A percentile compares a stretch with the other conserved stretches of the same genome.
phyloP scores from a whole-genome alignment of 1,284 basidiomycete species.

The Fomitiporia mediterranea region DNA sequence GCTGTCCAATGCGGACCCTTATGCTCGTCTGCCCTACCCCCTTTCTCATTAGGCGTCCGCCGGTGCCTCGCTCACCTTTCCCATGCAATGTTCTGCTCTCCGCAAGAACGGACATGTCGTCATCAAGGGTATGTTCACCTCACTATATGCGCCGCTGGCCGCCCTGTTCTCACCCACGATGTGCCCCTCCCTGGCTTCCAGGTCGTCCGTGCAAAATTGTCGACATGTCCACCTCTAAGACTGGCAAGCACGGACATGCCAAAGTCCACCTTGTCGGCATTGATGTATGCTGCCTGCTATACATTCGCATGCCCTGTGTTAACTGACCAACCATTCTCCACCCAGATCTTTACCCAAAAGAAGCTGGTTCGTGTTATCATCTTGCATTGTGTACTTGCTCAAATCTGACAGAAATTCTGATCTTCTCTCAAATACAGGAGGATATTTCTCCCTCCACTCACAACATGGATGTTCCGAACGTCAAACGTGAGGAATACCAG shows the following conservation, averaged over 20 bases:
- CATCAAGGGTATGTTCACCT: conserved; percentile 71
- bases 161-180: conserved; percentile 7
- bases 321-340: conserved; percentile 16
- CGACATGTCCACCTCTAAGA: conserved; percentile 99
- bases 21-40: not conserved
- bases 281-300: conserved; percentile 63
- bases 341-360: conserved; percentile 92
- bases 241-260: conserved; percentile 98
- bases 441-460: conserved; percentile 98
- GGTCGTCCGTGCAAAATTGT: conserved; percentile 98
- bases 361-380: conserved; percentile 60
- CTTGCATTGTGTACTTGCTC: conserved; percentile 8
- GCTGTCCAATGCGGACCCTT: not conserved
- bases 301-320: conserved; percentile 11
- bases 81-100: conserved; percentile 98
- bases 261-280: conserved; percentile 98
- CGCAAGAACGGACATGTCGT: conserved; percentile 94
- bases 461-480: conserved; percentile 99
- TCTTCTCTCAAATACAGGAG: conserved; percentile 53
- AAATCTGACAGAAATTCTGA: conserved; percentile 11
- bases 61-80: conserved; percentile 86
- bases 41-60: conserved; percentile 51
- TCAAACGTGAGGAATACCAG: conserved; percentile 86
- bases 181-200: conserved; percentile 28
- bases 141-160: conserved; percentile 3